Percentiles rank a stretch among this genome's conserved stretches.
These are phyloP conservation scores for Tilletia setariae DNA, from an alignment of 1,284 basidiomycete species.

Conservation along the genomic window DNA sequence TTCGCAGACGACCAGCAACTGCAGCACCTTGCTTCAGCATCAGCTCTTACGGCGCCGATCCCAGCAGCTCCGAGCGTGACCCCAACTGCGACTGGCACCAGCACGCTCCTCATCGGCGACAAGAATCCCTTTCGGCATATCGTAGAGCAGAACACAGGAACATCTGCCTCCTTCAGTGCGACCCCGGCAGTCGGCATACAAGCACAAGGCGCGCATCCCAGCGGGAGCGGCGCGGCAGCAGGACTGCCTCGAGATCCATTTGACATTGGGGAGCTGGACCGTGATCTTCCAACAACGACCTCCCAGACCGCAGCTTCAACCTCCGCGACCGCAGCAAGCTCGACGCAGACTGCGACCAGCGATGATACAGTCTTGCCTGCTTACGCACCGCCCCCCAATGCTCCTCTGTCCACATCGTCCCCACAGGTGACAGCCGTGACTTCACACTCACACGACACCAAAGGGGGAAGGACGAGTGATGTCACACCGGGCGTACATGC, in stretches of 20 bases:
- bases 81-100: background rate
- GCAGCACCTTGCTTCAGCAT: background rate
- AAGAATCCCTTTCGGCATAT: slow-evolving; percentile 10
- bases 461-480: no score
- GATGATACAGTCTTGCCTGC: background rate
- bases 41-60: background rate
- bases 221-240: background rate
- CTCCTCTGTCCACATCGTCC: background rate
- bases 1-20: background rate
- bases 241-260: no score
- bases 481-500: no score
- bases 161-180: no score
- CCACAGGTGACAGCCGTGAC: background rate
- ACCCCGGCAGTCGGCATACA: no score
- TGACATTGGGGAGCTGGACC: no score
- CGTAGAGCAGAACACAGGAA: background rate
- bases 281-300: no score
- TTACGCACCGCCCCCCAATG: background rate
- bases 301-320: no score
- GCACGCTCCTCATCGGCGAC: background rate
- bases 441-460: no score
- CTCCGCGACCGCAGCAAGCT: background rate
- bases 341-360: background rate
- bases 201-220: slow-evolving; percentile 5
- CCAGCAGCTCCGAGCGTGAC: background rate